Conservation (phyloP, 2,329 filamentous ascomycete genomes). For the Chrysoporthe puriensis region DNA sequence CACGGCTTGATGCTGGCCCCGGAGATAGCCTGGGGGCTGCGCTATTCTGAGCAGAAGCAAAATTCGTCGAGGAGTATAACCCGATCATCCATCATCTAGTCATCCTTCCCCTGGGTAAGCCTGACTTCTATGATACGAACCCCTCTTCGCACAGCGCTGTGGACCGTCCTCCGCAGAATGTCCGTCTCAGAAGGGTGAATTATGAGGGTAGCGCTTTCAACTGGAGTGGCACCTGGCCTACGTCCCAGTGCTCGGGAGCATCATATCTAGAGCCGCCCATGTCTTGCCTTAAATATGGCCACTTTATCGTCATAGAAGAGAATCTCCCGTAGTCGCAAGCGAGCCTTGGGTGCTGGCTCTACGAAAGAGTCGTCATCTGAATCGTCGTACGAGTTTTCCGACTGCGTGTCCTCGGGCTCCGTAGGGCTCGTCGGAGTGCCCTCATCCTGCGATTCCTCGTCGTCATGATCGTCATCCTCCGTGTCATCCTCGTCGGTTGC, state of each 20-base stretch:
- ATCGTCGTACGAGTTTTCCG: constrained; percentile 39
- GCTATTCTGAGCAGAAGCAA: not conserved
- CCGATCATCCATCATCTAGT: constrained; percentile 14
- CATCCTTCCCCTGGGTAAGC: not conserved
- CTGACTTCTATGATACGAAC: not conserved
- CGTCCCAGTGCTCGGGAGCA: not conserved
- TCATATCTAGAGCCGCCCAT: constrained; percentile 51
- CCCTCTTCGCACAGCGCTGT: too few relatives aligned
- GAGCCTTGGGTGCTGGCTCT: constrained; percentile 46
- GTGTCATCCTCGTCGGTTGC: constrained; percentile 38
- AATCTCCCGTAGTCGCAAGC: constrained; percentile 74
- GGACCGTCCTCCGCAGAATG: too few relatives aligned
- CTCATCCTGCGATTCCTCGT: constrained; percentile 46
- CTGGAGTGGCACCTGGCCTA: not conserved
- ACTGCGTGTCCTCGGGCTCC: constrained; percentile 40
- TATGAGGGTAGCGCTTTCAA: not conserved
- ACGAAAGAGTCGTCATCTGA: constrained; percentile 53
- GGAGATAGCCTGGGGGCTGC: not conserved
- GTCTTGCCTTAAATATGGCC: constrained; percentile 76
- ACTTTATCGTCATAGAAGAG: constrained; percentile 85
- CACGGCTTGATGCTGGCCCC: not conserved
- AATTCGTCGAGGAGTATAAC: constrained; percentile 9
- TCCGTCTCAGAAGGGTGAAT: not conserved
- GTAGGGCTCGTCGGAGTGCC: constrained; percentile 29
- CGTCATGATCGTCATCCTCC: constrained; percentile 49